Percentiles rank a stretch among this genome's conserved stretches.
phyloP scores from a whole-genome alignment of 2,329 filamentous ascomycete genomes.

The Cladorrhinum sp. region DNA sequence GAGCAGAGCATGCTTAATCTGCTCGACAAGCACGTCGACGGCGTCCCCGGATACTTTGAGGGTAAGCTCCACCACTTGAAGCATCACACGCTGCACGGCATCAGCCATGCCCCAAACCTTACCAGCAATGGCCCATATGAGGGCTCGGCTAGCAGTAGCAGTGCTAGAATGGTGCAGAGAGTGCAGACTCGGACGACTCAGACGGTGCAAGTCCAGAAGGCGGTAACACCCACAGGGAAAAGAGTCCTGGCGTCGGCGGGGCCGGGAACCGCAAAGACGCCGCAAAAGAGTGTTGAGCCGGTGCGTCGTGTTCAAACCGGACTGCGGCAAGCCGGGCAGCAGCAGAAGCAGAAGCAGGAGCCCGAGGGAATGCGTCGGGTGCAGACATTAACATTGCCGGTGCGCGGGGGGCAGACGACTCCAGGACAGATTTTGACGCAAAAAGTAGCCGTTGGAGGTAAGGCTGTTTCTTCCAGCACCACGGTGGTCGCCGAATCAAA shows the following conservation, averaged over 20 bases:
- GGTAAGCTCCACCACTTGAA: background rate
- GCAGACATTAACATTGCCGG: background rate
- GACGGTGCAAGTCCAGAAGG: background rate
- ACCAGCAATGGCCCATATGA: background rate
- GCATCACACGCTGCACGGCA: background rate
- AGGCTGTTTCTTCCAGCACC: background rate
- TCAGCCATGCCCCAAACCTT: background rate
- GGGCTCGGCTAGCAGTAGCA: background rate
- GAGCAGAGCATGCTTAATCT: background rate
- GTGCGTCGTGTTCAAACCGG: background rate
- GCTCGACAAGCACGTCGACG: background rate
- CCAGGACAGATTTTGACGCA: background rate
- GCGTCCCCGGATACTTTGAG: background rate
- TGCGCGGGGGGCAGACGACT: background rate
- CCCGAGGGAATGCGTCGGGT: background rate
- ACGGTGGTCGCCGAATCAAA: background rate
- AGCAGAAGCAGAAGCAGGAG: background rate
- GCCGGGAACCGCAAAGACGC: too few species aligned
- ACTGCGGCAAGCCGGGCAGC: background rate
- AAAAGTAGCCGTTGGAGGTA: background rate
- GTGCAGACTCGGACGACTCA: background rate
- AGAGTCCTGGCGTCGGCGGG: background rate
- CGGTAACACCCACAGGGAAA: background rate
- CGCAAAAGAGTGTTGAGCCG: background rate
- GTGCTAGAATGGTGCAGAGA: background rate